phyloP scores from a whole-genome alignment of 2,329 filamentous ascomycete genomes.

The Chaetomiaceae sp. region DNA sequence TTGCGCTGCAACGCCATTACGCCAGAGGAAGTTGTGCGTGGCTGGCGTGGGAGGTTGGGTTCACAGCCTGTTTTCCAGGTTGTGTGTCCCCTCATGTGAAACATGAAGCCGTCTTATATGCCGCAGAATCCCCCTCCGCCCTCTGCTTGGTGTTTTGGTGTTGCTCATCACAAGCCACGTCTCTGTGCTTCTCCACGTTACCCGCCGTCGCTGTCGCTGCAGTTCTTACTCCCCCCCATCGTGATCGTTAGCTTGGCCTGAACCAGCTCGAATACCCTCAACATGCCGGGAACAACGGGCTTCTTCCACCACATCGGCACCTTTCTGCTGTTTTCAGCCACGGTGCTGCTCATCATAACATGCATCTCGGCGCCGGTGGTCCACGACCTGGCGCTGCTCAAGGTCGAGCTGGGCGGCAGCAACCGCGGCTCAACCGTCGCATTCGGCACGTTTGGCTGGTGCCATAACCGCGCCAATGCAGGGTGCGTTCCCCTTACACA shows the following conservation, averaged over 20 bases:
- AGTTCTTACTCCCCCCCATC: background rate
- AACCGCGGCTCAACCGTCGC: slow-evolving; percentile 12
- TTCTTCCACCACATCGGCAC: slow-evolving; percentile 56
- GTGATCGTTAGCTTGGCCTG: background rate
- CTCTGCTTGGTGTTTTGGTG: background rate
- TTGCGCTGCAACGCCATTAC: slow-evolving; percentile 7
- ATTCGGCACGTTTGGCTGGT: slow-evolving; percentile 57
- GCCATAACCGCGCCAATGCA: slow-evolving; percentile 30
- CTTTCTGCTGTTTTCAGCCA: slow-evolving; percentile 51
- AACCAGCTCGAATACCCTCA: slow-evolving; percentile 14
- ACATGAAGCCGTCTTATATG: slow-evolving; percentile 2
- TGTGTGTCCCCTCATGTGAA: background rate
- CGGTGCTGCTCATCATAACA: slow-evolving; percentile 54
- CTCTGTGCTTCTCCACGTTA: background rate
- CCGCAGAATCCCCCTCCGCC: background rate
- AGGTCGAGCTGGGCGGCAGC: slow-evolving; percentile 43
- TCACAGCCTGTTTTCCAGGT: background rate
- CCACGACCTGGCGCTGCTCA: slow-evolving; percentile 49
- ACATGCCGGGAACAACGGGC: slow-evolving; percentile 43
- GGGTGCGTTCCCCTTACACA: slow-evolving; percentile 16
- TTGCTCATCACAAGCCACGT: slow-evolving; percentile 1
- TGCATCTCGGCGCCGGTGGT: slow-evolving; percentile 57
- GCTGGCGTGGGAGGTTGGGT: background rate
- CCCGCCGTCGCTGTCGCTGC: background rate
- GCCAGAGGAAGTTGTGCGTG: slow-evolving; percentile 2